Conservation (phyloP, 805 yeast genomes). For the Nakazawaea laoshanensis region DNA sequence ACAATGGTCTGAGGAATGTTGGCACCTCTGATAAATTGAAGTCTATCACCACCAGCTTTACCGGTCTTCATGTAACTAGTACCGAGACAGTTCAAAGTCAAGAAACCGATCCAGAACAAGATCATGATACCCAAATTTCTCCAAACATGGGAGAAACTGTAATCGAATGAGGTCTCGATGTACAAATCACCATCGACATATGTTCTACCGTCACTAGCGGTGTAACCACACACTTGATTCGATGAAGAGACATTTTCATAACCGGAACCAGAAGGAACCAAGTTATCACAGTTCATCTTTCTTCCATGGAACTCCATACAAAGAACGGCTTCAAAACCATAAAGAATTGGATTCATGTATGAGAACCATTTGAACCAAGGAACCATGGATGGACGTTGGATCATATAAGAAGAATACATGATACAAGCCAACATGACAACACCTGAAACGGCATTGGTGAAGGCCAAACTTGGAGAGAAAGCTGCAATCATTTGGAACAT, state of each 20-base stretch:
- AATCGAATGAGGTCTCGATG: slow-evolving; percentile 35
- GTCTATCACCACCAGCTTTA: slow-evolving; percentile 21
- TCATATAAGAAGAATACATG: slow-evolving; percentile 59
- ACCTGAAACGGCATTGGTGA: slow-evolving; percentile 58
- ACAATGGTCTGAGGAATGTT: slow-evolving; percentile 16
- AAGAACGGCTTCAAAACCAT: slow-evolving; percentile 56
- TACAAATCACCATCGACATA: slow-evolving; percentile 47
- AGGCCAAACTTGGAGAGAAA: slow-evolving; percentile 35
- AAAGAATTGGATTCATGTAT: slow-evolving; percentile 48
- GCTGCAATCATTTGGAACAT: slow-evolving; percentile 50
- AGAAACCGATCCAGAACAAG: slow-evolving; percentile 32
- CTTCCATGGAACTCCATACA: slow-evolving; percentile 56
- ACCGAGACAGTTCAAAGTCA: slow-evolving; percentile 20
- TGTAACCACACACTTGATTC: slow-evolving; percentile 41
- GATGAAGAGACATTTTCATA: slow-evolving; percentile 30
- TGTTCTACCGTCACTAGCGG: slow-evolving; percentile 22
- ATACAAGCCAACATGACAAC: slow-evolving; percentile 38
- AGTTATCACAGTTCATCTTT: slow-evolving; percentile 40
- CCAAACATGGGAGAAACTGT: slow-evolving; percentile 59
- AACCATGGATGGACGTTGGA: slow-evolving; percentile 52
- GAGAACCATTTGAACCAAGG: slow-evolving; percentile 69
- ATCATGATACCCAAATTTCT: slow-evolving; percentile 59
- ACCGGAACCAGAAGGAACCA: slow-evolving; percentile 53
- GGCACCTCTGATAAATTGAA: slow-evolving; percentile 35
- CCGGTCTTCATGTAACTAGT: slow-evolving; percentile 17